These are phyloP conservation scores for Xylaria sp. DNA, from an alignment of 2,329 filamentous ascomycete genomes.

Conservation along the genomic window DNA sequence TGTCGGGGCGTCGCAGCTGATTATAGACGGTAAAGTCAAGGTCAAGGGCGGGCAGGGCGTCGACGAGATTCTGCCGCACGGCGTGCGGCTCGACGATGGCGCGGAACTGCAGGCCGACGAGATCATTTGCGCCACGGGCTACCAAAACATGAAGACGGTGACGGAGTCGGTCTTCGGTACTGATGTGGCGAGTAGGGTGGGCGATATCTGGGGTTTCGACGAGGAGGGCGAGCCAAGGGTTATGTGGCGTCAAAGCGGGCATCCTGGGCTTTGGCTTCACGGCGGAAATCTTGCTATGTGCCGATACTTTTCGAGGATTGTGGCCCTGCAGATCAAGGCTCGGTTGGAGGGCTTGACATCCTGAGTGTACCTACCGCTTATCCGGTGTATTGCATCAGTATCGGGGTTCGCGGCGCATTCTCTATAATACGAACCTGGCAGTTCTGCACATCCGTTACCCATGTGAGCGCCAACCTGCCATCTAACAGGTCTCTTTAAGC, in stretches of 20 bases:
- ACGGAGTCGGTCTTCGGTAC: conserved; percentile 67
- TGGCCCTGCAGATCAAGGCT: conserved; percentile 60
- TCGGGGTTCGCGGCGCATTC: too few species aligned
- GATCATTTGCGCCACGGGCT: conserved; percentile 61
- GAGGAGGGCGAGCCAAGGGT: conserved; percentile 59
- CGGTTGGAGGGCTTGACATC: conserved; percentile 40
- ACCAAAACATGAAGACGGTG: conserved; percentile 70
- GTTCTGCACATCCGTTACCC: too few species aligned
- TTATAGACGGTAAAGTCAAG: conserved; percentile 62
- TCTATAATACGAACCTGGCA: too few species aligned
- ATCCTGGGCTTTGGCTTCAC: conserved; percentile 70
- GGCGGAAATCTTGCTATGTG: conserved; percentile 69
- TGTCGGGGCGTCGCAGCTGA: conserved; percentile 58
- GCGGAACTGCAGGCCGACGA: conserved; percentile 58
- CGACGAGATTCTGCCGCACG: conserved; percentile 48
- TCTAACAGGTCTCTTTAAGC: too few species aligned
- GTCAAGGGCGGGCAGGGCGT: conserved; percentile 58
- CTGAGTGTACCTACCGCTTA: too few species aligned
- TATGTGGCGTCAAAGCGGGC: conserved; percentile 65
- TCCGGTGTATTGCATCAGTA: too few species aligned
- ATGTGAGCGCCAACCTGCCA: too few species aligned
- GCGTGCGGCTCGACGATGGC: conserved; percentile 55
- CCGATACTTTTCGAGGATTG: conserved; percentile 61
- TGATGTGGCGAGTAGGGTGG: conserved; percentile 61
- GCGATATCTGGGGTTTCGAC: conserved; percentile 68